These are phyloP conservation scores for Trichoderma sp. DNA, from an alignment of 2,329 filamentous ascomycete genomes.

Conservation along the genomic window DNA sequence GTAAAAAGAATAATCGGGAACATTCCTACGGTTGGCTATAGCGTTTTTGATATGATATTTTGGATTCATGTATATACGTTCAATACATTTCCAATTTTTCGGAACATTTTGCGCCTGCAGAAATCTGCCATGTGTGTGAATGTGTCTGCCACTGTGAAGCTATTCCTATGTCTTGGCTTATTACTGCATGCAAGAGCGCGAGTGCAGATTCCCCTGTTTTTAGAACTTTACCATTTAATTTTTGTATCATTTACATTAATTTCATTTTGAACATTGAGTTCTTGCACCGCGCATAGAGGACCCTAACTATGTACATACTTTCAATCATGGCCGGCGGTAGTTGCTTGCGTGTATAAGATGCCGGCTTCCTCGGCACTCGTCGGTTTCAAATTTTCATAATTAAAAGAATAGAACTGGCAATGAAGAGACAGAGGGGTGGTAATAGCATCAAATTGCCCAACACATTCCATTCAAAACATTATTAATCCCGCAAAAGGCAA, in stretches of 20 bases:
- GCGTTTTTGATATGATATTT: not conserved
- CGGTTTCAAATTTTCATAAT: not conserved
- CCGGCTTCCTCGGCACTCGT: not conserved
- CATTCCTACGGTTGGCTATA: not conserved
- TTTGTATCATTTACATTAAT: not conserved
- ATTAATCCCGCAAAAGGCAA: no score
- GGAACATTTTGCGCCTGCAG: not conserved
- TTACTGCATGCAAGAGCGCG: not conserved
- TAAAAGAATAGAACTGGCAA: not conserved
- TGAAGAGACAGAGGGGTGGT: not conserved
- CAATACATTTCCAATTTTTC: not conserved
- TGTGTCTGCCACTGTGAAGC: not conserved
- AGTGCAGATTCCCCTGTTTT: not conserved
- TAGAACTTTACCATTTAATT: no score
- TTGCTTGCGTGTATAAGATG: not conserved
- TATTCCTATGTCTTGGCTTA: not conserved
- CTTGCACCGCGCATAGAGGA: fast-evolving
- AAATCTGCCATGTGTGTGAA: not conserved
- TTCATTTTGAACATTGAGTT: not conserved
- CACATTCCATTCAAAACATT: not conserved
- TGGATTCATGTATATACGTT: not conserved
- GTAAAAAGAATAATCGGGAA: not conserved
- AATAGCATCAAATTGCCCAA: not conserved
- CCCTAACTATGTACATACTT: not conserved
- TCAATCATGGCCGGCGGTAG: not conserved